Base-by-base conservation (phyloP, 2,329 filamentous ascomycete genomes). In the Colletotrichum echinochloae region DNA sequence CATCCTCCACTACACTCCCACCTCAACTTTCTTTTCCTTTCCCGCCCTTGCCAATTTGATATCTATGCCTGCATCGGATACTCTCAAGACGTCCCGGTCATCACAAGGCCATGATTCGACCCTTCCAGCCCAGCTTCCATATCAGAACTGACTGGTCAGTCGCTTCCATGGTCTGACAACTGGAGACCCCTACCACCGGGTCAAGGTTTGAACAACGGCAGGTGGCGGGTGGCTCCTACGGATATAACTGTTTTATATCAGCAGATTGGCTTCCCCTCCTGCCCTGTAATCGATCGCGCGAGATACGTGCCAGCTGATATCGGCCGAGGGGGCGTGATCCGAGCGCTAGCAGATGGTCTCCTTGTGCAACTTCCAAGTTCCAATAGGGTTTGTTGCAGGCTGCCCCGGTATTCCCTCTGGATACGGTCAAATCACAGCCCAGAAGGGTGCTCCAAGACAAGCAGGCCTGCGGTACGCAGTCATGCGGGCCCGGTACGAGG, bases 11-110 rank as follows among this genome's bases (percentile, higher is more conserved):
- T 51, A 33, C 33, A 46, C 30, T 59, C 59, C 64, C 37, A 23
- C 46, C 12, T 68, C 30, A 68, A 28, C 23, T 71, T 71, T 68
- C 68, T 71, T 71, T 63, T 70, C 33, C 20, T 16, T 2, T 9
- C 14, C 35, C 11, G n/a, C 28, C 30, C 30, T 37, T 28, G 44
- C 18, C 23, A 18, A 23, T 56, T 66, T n/a, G 33, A 49, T 49
- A 41, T 48, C n/a, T 8, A 26, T 52, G n/a, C n/a, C 52, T 18
- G 33, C 52, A 37, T 18, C 41, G 7, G 28, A 20, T 30, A 12
- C 39, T 49, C 30, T 39, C 37, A 16, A 23, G 11, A 26, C 7
- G 30, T 56, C 37, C 60, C 62, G 33, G 59, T 20, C 37, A 56
- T 28, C 54, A 6, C 46, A 28, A 23, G 60, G 65, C 23, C 51